A percentile compares a stretch with the other conserved stretches of the same genome.
phyloP scores from a whole-genome alignment of 306 rosid genomes.

The Chamaecrista fasciculata region DNA sequence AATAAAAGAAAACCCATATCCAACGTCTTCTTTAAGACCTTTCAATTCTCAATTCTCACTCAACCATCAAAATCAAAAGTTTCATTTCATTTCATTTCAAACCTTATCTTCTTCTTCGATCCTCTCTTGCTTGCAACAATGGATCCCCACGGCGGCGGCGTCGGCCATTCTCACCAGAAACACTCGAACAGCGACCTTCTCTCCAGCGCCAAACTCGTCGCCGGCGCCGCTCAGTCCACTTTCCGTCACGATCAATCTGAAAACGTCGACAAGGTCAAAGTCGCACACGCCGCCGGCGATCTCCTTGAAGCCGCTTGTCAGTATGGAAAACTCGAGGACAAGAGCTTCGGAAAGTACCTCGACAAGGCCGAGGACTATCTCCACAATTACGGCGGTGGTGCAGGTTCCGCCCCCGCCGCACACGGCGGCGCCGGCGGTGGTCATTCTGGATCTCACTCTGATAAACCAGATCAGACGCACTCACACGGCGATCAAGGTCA shows the following conservation, averaged over 20 bases:
- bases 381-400: not conserved
- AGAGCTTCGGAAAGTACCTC: constrained; percentile 26
- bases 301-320: constrained; percentile 32
- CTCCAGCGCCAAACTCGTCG: constrained; percentile 45
- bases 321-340: constrained; percentile 37
- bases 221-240: constrained; percentile 40
- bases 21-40: too few species aligned
- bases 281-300: constrained; percentile 36
- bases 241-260: constrained; percentile 18
- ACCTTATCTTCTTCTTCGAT: not conserved
- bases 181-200: constrained; percentile 38
- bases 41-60: too few species aligned
- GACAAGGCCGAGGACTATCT: constrained; percentile 38
- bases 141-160: not conserved
- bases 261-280: constrained; percentile 44
- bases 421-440: not conserved
- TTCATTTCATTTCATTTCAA: too few species aligned
- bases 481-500: not conserved
- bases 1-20: too few species aligned
- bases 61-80: too few species aligned
- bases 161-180: not conserved
- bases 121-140: too few species aligned
- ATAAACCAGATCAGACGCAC: not conserved
- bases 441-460: not conserved
- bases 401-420: too few species aligned